These are phyloP conservation scores for Tylopilus felleus DNA, from an alignment of 768 basidiomycete species.

Conservation along the genomic window DNA sequence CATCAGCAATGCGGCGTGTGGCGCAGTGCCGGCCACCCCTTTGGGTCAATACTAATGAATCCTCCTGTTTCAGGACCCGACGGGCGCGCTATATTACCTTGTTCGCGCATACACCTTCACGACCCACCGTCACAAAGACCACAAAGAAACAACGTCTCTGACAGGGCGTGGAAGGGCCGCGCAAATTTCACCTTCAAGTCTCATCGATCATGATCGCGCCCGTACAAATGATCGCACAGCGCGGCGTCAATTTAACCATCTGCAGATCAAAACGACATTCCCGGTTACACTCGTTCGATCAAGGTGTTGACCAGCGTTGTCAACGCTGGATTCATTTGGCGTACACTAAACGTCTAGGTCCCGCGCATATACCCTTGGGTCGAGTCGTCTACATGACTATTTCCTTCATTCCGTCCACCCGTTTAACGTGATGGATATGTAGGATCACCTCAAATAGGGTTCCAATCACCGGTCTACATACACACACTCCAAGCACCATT, in stretches of 20 bases:
- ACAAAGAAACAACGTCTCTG: neutral
- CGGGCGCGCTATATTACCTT: neutral
- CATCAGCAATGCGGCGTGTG: slow-evolving; percentile 21
- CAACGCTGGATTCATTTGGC: slow-evolving; percentile 1
- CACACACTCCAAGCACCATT: neutral
- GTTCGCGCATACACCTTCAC: neutral
- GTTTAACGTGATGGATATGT: neutral
- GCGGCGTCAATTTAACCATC: slow-evolving; percentile 2
- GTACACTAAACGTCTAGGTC: neutral
- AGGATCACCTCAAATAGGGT: neutral
- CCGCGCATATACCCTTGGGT: neutral
- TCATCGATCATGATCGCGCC: slow-evolving; percentile 25
- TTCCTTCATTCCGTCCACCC: neutral
- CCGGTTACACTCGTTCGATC: neutral
- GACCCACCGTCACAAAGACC: neutral
- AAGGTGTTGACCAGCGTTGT: neutral
- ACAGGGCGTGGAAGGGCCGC: slow-evolving; percentile 3
- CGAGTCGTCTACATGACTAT: neutral
- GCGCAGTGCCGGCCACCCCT: slow-evolving; percentile 9
- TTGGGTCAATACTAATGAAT: slow-evolving; percentile 3
- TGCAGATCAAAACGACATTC: slow-evolving; percentile 16
- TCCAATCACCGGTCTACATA: neutral
- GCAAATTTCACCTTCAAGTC: neutral
- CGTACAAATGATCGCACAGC: slow-evolving; percentile 3
- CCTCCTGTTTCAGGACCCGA: neutral